Evolutionary conservation across 2,329 filamentous ascomycete genomes (phyloP), one percentile per base, ranked within the genome.

Genomic region (Anisogramma anomala): DNA sequence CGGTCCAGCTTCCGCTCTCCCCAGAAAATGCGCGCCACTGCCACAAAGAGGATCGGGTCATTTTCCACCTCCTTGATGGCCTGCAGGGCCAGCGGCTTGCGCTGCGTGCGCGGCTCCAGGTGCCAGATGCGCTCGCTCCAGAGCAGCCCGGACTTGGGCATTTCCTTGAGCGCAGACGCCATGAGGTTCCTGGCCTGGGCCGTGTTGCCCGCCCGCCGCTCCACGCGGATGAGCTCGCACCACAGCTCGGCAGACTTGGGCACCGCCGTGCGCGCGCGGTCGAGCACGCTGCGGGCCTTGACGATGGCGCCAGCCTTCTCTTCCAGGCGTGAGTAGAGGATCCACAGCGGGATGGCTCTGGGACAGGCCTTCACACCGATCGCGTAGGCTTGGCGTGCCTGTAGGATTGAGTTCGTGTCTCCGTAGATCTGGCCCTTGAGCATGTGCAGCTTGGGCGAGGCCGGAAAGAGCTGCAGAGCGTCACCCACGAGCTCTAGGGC

Each of bases 391-490:
- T 96, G 87, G 34, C 91, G 78, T 3, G 91, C 91, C 60, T 91
- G 84, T 0, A 82, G 79, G 11, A 82, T 65, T 63, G 86, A 87
- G 52, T 75, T 79, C 34, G 87, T 72, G 32, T 79, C 74, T 56
- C 95, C 84, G 68, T 98, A 98, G 48, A 96, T 91, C 58, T 98
- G 91, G 0, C 93, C 91, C 64, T 98, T 98, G 68, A 94, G 84
- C 84, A 96, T 95, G 82, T 89, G 95, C 18, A 98, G 71, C 63
- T 96, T 96, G 39, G 85, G 73, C 10, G 82, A 77, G 33, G 79
- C 75, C 1, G 91, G 89, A 65, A 94, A 98, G 8, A 85, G 72
- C 50, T 88, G 81, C 26, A 98, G 67, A 1, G 82, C 91, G 57
- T 93, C 82, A 45, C 88, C 85, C 32, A 84, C 84, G 9, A 98